These are phyloP conservation scores for Suhomyces xylopsoci DNA, from an alignment of 805 yeast species.

Conservation along the genomic window DNA sequence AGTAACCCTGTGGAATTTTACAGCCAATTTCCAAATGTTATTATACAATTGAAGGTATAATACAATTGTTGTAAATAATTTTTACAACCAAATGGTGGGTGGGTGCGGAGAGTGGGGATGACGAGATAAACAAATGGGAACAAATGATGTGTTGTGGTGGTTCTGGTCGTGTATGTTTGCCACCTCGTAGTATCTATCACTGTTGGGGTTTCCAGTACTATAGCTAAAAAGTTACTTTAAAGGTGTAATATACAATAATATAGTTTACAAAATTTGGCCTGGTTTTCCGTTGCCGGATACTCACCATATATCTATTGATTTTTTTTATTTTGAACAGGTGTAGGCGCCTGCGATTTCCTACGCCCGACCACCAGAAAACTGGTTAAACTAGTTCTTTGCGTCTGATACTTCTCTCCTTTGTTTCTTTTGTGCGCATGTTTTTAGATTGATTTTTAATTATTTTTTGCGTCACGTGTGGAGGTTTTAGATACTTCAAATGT, in stretches of 20 bases:
- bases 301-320: not conserved
- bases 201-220: not conserved
- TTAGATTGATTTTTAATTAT: not conserved
- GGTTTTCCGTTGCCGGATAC: not conserved
- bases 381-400: slow-evolving; percentile 5
- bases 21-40: not conserved
- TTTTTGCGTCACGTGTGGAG: not conserved
- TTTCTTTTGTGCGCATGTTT: slow-evolving; percentile 4
- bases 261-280: not conserved
- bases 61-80: not conserved
- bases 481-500: not conserved
- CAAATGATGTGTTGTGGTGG: not conserved
- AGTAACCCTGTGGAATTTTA: not conserved
- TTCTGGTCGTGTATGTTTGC: not conserved
- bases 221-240: not conserved
- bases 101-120: not conserved
- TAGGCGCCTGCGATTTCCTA: not conserved
- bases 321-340: not conserved
- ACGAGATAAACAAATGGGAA: not conserved
- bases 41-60: not conserved
- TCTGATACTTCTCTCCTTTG: slow-evolving; percentile 2
- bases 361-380: slow-evolving; percentile 1
- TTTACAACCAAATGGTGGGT: not conserved
- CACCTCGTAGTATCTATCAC: not conserved
- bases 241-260: not conserved